A percentile compares a stretch with the other conserved stretches of the same genome.
Conservation (phyloP, 345 rosid genomes). For the Camelina sativa region DNA sequence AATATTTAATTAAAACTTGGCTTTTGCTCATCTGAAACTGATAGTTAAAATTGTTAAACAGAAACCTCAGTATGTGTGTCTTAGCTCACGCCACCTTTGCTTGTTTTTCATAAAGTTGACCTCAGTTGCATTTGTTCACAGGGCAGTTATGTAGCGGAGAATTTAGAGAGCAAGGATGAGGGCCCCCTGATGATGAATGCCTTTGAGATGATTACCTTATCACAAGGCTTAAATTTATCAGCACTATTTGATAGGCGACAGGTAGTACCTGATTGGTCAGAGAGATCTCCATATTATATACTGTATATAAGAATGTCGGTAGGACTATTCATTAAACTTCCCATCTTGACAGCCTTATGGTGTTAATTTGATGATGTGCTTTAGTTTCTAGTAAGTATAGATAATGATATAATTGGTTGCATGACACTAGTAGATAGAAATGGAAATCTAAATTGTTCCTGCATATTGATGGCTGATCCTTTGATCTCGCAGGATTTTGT, state of each 20-base stretch:
- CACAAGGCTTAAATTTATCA: conserved; percentile 94
- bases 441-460: conserved; percentile 1
- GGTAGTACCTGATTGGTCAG: conserved; percentile 49
- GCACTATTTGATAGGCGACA: conserved; percentile 88
- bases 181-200: conserved; percentile 92
- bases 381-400: conserved; percentile 3
- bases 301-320: neutral
- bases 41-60: neutral
- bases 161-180: conserved; percentile 48
- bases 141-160: conserved; percentile 75
- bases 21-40: conserved; percentile 3
- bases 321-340: neutral
- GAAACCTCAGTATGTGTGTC: neutral
- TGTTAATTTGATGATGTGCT: conserved; percentile 15
- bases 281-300: conserved; percentile 2
- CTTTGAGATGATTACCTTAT: conserved; percentile 94
- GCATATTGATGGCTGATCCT: conserved; percentile 14
- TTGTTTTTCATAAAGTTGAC: conserved; percentile 15
- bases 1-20: neutral
- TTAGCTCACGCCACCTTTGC: conserved; percentile 18
- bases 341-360: neutral
- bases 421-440: conserved; percentile 18
- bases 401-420: conserved; percentile 18
- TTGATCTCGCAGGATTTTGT: conserved; percentile 63
- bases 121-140: conserved; percentile 42